These are phyloP conservation scores for Cajanus cajan DNA, from an alignment of 306 rosid genomes.

Conservation along the genomic window DNA sequence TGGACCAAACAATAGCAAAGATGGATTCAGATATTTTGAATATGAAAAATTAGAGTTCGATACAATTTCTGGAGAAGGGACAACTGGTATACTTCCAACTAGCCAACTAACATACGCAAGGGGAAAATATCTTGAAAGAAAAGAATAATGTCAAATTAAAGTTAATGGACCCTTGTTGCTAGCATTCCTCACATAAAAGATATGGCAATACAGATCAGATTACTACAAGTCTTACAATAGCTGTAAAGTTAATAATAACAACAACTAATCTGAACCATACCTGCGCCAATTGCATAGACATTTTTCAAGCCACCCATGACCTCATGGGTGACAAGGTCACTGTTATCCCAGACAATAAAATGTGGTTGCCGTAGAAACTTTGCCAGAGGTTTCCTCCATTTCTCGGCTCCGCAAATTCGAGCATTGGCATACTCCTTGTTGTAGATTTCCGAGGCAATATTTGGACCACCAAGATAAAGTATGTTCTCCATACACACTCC, in stretches of 20 bases:
- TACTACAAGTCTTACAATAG: neutral
- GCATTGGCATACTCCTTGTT: constrained; percentile 96
- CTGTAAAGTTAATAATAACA: neutral
- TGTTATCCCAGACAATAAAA: constrained; percentile 90
- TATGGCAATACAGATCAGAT: neutral
- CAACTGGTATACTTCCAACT: neutral
- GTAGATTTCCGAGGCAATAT: constrained; percentile 90
- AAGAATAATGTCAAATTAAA: neutral
- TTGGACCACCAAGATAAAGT: constrained; percentile 97
- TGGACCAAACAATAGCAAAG: neutral
- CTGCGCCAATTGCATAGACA: constrained; percentile 96
- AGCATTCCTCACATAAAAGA: neutral
- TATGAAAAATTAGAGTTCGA: neutral
- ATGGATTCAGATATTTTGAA: neutral
- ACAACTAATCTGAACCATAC: constrained; percentile 40
- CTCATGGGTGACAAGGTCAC: constrained; percentile 92
- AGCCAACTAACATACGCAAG: neutral
- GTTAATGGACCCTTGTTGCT: neutral
- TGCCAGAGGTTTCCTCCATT: constrained; percentile 92
- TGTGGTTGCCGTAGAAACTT: constrained; percentile 85
- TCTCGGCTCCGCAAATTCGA: constrained; percentile 91
- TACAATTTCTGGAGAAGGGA: neutral
- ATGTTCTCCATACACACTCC: constrained; percentile 84
- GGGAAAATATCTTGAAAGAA: neutral
- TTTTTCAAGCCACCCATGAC: constrained; percentile 98